Base-by-base conservation (phyloP, 768 basidiomycete species). In the Omphalotus guepiniiformis region DNA sequence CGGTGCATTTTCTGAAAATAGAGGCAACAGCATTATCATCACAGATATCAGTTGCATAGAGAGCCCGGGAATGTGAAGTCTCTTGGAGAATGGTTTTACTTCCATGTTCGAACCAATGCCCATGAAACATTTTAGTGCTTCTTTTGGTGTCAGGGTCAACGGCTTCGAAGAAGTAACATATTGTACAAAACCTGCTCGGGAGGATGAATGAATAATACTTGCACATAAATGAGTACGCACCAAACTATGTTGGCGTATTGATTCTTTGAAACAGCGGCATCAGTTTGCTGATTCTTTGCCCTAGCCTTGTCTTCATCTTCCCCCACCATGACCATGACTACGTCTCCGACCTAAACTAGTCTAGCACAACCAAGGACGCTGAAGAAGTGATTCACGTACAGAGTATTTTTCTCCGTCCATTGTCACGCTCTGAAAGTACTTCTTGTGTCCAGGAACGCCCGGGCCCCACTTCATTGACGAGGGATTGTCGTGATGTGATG, bases 91-190 rank as follows among this genome's bases (percentile, higher is more conserved):
- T 53, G 0, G 83, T 87, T 53, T 82, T 79, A 16, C 72, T 70
- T 8, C 80, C 80, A 64, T 86, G 87, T 6, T 69, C 64, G 48
- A 79, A 72, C 87, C 87, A 89, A 47, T 84, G 82, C 1, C 75
- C 84, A 60, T 89, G 87, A 46, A 85, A 81, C 64, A 69, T 73
- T 56, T 80, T 82, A 44, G 54, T 54, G 8, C 54, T 63, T 21
- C 56, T 47, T 49, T 48, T 37, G 47, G 50, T 23, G 53, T 50
- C 13, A 1, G 47, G 32, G 6, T 58, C 46, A 19, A 40, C 27
- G 4, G 67, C 60, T 43, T 82, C 75, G 50, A 75, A 83, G 48
- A 89, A 76, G 53, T 82, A 85, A 3, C 69, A 71, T 34, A 88
- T 83, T n/a, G 69, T 73, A 40, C 78, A 78, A 55, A 89, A 89